Percentiles rank a stretch among this genome's conserved stretches.
phyloP scores from a whole-genome alignment of 768 basidiomycete genomes.

The Boletus reticuloceps region DNA sequence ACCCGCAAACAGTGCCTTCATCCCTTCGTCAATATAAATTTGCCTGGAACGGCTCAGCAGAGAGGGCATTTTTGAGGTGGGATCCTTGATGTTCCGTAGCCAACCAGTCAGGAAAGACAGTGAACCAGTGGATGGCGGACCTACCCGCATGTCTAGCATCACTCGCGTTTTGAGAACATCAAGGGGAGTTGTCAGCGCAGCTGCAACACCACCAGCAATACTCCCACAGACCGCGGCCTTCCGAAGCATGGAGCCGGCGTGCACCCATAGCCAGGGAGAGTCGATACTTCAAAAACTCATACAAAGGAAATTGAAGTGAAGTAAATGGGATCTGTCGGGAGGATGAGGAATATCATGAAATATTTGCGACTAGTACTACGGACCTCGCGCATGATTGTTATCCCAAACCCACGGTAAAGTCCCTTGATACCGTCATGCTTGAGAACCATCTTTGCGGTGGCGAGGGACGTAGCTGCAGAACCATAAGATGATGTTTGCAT shows the following conservation, averaged over 20 bases:
- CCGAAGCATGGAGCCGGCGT: conserved; percentile 61
- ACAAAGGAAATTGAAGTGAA: conserved; percentile 92
- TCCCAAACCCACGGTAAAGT: conserved; percentile 86
- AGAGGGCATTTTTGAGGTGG: conserved; percentile 51
- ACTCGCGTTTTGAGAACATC: conserved; percentile 97
- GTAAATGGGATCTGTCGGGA: conserved; percentile 86
- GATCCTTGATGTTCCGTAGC: conserved; percentile 37
- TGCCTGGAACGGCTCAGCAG: conserved; percentile 52
- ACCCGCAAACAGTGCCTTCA: conserved; percentile 77
- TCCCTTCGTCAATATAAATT: conserved; percentile 75
- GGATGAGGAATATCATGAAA: conserved; percentile 2
- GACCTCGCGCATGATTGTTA: conserved; percentile 72
- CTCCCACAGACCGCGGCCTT: conserved; percentile 89
- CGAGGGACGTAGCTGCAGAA: conserved; percentile 54
- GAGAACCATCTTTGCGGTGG: conserved; percentile 55
- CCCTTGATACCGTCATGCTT: conserved; percentile 66
- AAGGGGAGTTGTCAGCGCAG: conserved; percentile 87
- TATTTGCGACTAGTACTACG: neutral
- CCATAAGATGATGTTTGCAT: conserved; percentile 84
- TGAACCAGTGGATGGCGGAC: conserved; percentile 17
- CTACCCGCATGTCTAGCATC: conserved; percentile 88
- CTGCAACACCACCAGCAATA: conserved; percentile 87
- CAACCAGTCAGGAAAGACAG: neutral
- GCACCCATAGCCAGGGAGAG: conserved; percentile 54
- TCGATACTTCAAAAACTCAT: conserved; percentile 78